phyloP scores from a whole-genome alignment of 192 early-diverging fungal genomes.

The Coemansia sp. region DNA sequence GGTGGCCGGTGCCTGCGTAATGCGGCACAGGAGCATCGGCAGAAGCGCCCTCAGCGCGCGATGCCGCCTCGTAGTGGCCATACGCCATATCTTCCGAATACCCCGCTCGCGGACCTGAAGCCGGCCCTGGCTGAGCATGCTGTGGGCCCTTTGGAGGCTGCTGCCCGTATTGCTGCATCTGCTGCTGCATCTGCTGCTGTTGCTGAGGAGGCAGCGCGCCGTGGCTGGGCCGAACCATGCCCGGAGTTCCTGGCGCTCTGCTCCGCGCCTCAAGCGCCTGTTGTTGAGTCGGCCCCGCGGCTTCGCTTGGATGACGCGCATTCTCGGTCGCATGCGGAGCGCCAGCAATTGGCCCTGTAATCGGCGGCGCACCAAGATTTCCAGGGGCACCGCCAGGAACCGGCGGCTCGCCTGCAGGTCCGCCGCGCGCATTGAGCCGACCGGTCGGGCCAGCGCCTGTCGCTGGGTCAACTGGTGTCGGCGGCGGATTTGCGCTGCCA shows the following conservation, averaged over 20 bases:
- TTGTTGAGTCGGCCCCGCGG: background rate
- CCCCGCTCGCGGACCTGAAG: constrained; percentile 20
- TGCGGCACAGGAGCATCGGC: constrained; percentile 13
- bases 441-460: constrained; percentile 32
- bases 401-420: constrained; percentile 43
- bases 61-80: constrained; percentile 23
- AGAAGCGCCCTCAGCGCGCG: constrained; percentile 26
- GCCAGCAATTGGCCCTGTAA: constrained; percentile 22
- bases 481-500: constrained; percentile 28
- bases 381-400: constrained; percentile 33
- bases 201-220: background rate
- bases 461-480: constrained; percentile 46
- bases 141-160: constrained; percentile 11
- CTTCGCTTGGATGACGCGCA: constrained; percentile 18
- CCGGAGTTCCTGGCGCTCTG: constrained; percentile 11
- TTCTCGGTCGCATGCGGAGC: constrained; percentile 22
- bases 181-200: constrained; percentile 13
- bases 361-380: constrained; percentile 34
- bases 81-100: constrained; percentile 36
- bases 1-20: constrained; percentile 22
- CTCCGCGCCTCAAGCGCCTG: constrained; percentile 9
- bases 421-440: constrained; percentile 50
- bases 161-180: background rate
- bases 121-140: constrained; percentile 1
- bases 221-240: constrained; percentile 6